These are phyloP conservation scores for Plasmopara muralis DNA, from an alignment of 352 stramenopile species.

Conservation along the genomic window DNA sequence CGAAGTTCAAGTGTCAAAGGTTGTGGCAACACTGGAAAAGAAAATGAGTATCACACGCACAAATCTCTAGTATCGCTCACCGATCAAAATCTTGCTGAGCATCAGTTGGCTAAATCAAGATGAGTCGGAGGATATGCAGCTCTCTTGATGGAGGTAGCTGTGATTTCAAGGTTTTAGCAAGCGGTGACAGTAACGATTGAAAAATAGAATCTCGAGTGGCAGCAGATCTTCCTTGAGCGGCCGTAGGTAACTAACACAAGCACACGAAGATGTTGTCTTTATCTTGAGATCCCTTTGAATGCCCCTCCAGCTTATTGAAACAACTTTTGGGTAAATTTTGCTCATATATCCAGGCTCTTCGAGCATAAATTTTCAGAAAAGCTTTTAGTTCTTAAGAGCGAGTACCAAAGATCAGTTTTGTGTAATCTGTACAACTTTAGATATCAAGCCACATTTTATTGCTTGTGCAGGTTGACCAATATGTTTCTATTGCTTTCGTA, in stretches of 20 bases:
- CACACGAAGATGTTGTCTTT: slow-evolving; percentile 29
- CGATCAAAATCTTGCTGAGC: slow-evolving; percentile 28
- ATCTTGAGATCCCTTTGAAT: slow-evolving; percentile 34
- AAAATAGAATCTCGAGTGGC: slow-evolving; percentile 23
- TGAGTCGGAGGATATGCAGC: slow-evolving; percentile 41
- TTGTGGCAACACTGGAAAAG: slow-evolving; percentile 22
- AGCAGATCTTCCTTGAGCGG: slow-evolving; percentile 49
- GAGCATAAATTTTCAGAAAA: slow-evolving; percentile 22
- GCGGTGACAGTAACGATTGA: slow-evolving; percentile 12
- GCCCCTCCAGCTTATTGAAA: slow-evolving; percentile 41
- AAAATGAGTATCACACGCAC: slow-evolving; percentile 4
- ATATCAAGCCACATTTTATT: slow-evolving; percentile 3
- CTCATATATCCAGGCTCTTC: slow-evolving; percentile 30
- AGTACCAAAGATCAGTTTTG: too few species aligned
- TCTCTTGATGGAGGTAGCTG: slow-evolving; percentile 32
- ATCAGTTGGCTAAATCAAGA: slow-evolving; percentile 36
- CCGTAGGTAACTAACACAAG: slow-evolving; percentile 33
- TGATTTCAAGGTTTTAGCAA: slow-evolving; percentile 32
- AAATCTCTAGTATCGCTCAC: slow-evolving; percentile 14
- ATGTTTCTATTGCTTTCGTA: slow-evolving; percentile 45
- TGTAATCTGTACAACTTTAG: slow-evolving; percentile 11
- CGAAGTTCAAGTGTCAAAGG: slow-evolving; percentile 47
- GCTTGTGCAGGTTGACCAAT: slow-evolving; percentile 24
- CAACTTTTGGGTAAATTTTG: neutral
- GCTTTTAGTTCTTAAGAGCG: too few species aligned